Percentiles rank a stretch among this genome's conserved stretches.
Evolutionary conservation across 164 flowering plant genomes (phyloP).

Genomic region (Vitis rupestris): DNA sequence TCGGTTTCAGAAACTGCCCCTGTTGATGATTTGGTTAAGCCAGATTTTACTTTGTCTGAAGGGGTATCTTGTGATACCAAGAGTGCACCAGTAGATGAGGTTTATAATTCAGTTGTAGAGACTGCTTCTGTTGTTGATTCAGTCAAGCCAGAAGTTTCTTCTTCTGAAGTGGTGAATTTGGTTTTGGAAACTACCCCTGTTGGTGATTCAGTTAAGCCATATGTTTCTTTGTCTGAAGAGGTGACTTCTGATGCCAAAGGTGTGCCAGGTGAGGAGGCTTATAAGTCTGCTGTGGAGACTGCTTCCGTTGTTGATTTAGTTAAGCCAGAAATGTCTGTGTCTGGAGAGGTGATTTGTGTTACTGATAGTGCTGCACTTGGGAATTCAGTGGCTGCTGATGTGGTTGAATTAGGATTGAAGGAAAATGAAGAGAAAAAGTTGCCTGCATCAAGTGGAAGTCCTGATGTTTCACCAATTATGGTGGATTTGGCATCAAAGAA

Average conservation of each 20-base stretch:
- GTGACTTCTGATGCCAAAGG: not conserved
- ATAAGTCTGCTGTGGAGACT: conserved; percentile 7
- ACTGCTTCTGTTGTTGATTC: conserved; percentile 7
- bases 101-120: conserved; percentile 7
- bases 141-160: conserved; percentile 7
- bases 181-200: conserved; percentile 3
- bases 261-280: conserved; percentile 6
- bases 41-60: conserved; percentile 4
- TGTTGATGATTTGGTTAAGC: conserved; percentile 10
- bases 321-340: conserved; percentile 7
- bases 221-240: conserved; percentile 8
- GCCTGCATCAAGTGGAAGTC: conserved; percentile 6
- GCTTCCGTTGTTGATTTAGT: conserved; percentile 8
- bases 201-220: conserved; percentile 10
- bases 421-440: conserved; percentile 12
- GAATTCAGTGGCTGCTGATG: conserved; percentile 6
- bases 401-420: conserved; percentile 2
- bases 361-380: conserved; percentile 10
- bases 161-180: conserved; percentile 13
- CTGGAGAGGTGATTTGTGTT: conserved; percentile 14
- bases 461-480: conserved; percentile 1
- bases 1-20: not conserved
- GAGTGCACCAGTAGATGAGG: conserved; percentile 5
- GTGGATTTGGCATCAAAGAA: conserved; percentile 1
- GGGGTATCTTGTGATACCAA: not conserved